Evolutionary conservation across 306 rosid species (phyloP).

Genomic region (Dalbergia oliveri): DNA sequence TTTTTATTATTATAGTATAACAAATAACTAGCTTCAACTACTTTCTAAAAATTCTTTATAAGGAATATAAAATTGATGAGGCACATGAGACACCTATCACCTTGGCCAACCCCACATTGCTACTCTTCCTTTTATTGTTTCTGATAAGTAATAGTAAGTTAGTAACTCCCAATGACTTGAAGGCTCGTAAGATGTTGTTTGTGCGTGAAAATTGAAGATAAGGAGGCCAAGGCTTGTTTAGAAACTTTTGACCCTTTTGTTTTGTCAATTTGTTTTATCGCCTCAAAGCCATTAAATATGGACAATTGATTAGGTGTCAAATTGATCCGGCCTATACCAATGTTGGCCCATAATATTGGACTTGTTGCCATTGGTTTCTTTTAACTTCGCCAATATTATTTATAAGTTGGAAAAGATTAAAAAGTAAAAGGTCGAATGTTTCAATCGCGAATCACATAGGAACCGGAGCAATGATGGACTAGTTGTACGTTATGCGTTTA

Average conservation of each 20-base stretch:
- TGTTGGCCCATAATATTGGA: conserved; percentile 19
- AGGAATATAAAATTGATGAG: neutral
- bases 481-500: neutral
- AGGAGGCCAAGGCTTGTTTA: too few relatives aligned
- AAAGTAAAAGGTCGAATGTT: neutral
- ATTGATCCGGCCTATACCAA: conserved; percentile 30
- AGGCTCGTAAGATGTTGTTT: neutral
- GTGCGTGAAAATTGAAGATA: too few relatives aligned
- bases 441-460: neutral
- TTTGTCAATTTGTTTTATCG: neutral
- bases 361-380: conserved; percentile 10
- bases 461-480: neutral
- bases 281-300: neutral
- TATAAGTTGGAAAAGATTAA: conserved; percentile 24
- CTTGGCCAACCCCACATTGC: too few relatives aligned
- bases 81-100: neutral
- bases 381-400: neutral
- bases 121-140: conserved; percentile 17
- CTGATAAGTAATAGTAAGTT: too few relatives aligned
- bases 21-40: neutral
- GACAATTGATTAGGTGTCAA: neutral
- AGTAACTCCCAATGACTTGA: neutral
- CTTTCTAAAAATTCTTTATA: neutral
- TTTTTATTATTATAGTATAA: neutral
- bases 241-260: neutral